Percentiles rank a stretch among this genome's conserved stretches.
Evolutionary conservation across 176 grass and related monocot genomes (phyloP).

Genomic region (Ampelocalamus luodianensis): DNA sequence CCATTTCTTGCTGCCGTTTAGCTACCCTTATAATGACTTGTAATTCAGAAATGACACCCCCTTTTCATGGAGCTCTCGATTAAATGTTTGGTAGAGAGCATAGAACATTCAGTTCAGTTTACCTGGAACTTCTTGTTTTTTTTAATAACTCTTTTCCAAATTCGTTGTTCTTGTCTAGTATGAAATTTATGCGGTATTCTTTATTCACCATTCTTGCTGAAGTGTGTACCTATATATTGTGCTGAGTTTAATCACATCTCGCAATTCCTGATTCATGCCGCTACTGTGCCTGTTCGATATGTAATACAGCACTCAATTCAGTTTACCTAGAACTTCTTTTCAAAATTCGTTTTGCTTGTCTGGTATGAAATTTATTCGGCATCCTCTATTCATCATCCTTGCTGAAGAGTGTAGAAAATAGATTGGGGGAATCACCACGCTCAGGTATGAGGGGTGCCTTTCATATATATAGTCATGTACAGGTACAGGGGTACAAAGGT

Average conservation of each 20-base stretch:
- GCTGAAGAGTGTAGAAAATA: neutral
- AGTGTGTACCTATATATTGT: neutral
- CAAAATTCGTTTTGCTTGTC: slow-evolving; percentile 41
- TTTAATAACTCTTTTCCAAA: slow-evolving; percentile 28
- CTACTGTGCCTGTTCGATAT: neutral
- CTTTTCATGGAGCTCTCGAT: slow-evolving; percentile 54
- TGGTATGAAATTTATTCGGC: slow-evolving; percentile 34
- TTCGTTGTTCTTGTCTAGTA: slow-evolving; percentile 38
- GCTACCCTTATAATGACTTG: slow-evolving; percentile 55
- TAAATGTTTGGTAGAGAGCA: slow-evolving; percentile 57
- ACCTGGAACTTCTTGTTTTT: slow-evolving; percentile 58
- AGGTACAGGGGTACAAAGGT: too few species aligned
- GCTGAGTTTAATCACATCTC: neutral
- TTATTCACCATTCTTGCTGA: slow-evolving; percentile 44
- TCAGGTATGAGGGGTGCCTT: too few species aligned
- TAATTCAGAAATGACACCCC: slow-evolving; percentile 61
- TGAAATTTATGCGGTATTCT: slow-evolving; percentile 46
- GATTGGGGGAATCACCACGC: too few species aligned
- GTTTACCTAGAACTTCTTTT: slow-evolving; percentile 45
- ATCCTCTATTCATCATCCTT: slow-evolving; percentile 41
- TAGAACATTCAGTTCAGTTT: slow-evolving; percentile 69
- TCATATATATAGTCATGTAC: too few species aligned
- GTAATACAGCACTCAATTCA: slow-evolving; percentile 49
- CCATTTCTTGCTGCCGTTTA: slow-evolving; percentile 47
- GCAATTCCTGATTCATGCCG: neutral